These are phyloP conservation scores for Collybia nuda DNA, from an alignment of 768 basidiomycete genomes.

Conservation along the genomic window DNA sequence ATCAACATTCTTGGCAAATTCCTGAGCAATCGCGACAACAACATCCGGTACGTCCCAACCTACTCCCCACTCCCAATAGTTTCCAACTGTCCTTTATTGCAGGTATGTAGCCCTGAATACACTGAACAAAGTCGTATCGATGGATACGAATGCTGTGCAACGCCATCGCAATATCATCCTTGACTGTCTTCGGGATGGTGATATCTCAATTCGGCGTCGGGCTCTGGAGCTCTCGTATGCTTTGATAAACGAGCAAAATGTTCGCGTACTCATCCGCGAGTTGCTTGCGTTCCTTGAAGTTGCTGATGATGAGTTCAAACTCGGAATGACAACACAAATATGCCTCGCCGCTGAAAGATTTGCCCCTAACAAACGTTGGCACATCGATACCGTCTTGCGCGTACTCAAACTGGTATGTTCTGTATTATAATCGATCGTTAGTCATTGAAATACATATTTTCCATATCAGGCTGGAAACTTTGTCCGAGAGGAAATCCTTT, in stretches of 20 bases:
- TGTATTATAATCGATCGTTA: background rate
- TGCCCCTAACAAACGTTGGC: conserved; percentile 98
- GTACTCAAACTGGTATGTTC: conserved; percentile 82
- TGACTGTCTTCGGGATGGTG: conserved; percentile 98
- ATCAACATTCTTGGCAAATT: conserved; percentile 99
- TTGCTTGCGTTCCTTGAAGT: conserved; percentile 95
- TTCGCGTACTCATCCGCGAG: conserved; percentile 89
- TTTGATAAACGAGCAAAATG: conserved; percentile 92
- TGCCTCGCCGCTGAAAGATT: conserved; percentile 94
- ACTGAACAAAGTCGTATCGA: conserved; percentile 95
- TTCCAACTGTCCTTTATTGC: conserved; percentile 1
- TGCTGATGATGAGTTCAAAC: conserved; percentile 98
- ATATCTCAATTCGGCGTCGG: conserved; percentile 96
- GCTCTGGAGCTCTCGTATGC: conserved; percentile 97
- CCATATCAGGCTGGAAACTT: conserved; percentile 87
- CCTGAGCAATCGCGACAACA: conserved; percentile 96
- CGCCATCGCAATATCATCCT: conserved; percentile 97
- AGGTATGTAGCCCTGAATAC: conserved; percentile 99
- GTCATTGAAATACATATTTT: conserved; percentile 1
- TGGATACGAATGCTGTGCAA: conserved; percentile 98
- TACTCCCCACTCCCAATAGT: background rate
- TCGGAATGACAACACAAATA: conserved; percentile 97
- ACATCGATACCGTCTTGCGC: conserved; percentile 95
- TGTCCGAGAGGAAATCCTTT: conserved; percentile 93
- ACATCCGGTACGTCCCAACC: conserved; percentile 73